Evolutionary conservation across 2,329 filamentous ascomycete species (phyloP).

Genomic region (Aschersonia sp.): DNA sequence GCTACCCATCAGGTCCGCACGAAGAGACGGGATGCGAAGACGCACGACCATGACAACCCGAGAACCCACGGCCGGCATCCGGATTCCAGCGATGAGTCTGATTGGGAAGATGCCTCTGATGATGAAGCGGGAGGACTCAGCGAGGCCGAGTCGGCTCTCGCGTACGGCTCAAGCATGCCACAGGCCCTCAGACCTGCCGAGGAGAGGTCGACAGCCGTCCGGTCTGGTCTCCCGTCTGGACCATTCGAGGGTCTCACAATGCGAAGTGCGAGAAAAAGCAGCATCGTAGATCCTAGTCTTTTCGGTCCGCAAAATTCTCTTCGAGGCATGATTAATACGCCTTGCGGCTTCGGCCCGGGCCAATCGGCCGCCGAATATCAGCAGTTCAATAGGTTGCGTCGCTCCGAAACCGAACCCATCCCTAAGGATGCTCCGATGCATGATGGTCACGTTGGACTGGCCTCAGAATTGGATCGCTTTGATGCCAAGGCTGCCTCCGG

Average conservation of each 20-base stretch:
- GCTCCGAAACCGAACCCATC: conserved; percentile 10
- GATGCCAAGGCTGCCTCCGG: conserved; percentile 39
- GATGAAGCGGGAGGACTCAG: conserved; percentile 19
- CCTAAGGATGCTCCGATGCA: conserved; percentile 29
- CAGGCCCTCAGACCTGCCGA: conserved; percentile 3
- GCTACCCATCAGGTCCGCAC: conserved; percentile 27
- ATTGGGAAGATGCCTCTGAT: conserved; percentile 43
- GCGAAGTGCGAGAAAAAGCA: conserved; percentile 23
- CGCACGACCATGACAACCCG: conserved; percentile 24
- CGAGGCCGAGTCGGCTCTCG: conserved; percentile 25
- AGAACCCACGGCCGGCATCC: conserved; percentile 16
- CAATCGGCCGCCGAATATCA: conserved; percentile 12
- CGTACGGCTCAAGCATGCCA: conserved; percentile 17
- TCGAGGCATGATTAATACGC: conserved; percentile 32
- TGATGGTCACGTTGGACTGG: conserved; percentile 51
- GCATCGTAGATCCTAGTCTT: conserved; percentile 40
- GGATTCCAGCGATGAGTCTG: conserved; percentile 23
- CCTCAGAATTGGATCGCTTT: conserved; percentile 48
- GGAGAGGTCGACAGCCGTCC: background rate
- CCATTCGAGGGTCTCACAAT: conserved; percentile 5
- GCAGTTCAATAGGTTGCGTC: conserved; percentile 8
- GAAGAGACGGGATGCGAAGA: conserved; percentile 17
- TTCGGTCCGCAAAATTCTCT: conserved; percentile 50
- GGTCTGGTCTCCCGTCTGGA: background rate
- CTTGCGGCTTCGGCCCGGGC: conserved; percentile 36